These are phyloP conservation scores for Sporisorium sorghi DNA, from an alignment of 1,284 basidiomycete genomes.

Conservation along the genomic window DNA sequence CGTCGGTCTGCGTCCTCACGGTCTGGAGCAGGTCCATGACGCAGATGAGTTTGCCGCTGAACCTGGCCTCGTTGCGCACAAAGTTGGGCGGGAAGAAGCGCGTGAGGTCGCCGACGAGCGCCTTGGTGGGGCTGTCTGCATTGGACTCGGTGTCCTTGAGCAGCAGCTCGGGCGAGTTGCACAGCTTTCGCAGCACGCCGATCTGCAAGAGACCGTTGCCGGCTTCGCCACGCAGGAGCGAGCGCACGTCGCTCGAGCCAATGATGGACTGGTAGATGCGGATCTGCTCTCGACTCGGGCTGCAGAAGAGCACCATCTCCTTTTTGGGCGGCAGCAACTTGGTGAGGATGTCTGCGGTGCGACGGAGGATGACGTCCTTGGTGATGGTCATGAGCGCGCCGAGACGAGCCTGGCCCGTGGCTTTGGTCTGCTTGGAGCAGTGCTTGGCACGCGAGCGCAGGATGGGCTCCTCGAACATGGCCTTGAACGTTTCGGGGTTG, in stretches of 20 bases:
- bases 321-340: conserved; percentile 90
- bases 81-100: conserved; percentile 49
- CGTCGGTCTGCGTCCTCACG: conserved; percentile 79
- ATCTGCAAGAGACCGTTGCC: conserved; percentile 64
- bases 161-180: conserved; percentile 89
- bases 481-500: conserved; percentile 61
- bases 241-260: conserved; percentile 49
- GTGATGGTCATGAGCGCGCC: conserved; percentile 77
- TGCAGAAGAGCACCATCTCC: conserved; percentile 70
- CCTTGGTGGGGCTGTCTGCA: conserved; percentile 37
- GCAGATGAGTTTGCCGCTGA: conserved; percentile 75
- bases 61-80: conserved; percentile 42
- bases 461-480: conserved; percentile 87
- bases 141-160: conserved; percentile 75
- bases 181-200: conserved; percentile 79
- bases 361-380: conserved; percentile 87
- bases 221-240: conserved; percentile 52
- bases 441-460: conserved; percentile 85
- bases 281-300: conserved; percentile 75
- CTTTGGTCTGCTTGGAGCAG: conserved; percentile 78
- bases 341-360: conserved; percentile 78
- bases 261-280: conserved; percentile 80
- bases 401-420: conserved; percentile 76
- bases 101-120: conserved; percentile 36
- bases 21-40: conserved; percentile 79